Conservation (phyloP, 2,329 filamentous ascomycete species). For the Beauveria sp. region DNA sequence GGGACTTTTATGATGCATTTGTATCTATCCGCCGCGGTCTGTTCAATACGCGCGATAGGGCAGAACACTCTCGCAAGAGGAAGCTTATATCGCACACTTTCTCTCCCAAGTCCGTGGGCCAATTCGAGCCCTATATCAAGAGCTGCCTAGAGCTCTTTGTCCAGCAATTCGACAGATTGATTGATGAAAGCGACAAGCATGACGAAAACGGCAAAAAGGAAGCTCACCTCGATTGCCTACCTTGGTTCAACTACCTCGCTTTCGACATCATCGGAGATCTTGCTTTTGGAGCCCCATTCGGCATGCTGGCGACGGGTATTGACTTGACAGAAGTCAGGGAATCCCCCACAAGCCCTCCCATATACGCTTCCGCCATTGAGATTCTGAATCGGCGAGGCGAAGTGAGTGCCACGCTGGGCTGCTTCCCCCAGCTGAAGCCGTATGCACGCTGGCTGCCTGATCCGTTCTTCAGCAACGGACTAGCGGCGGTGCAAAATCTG, state of each 20-base stretch:
- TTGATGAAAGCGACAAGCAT: slow-evolving; percentile 33
- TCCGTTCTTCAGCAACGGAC: slow-evolving; percentile 69
- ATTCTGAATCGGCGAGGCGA: slow-evolving; percentile 84
- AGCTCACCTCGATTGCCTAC: slow-evolving; percentile 63
- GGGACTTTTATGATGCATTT: slow-evolving; percentile 86
- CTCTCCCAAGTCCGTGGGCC: slow-evolving; percentile 67
- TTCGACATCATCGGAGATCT: slow-evolving; percentile 43
- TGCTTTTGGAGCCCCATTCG: slow-evolving; percentile 44
- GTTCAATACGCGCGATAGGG: slow-evolving; percentile 81
- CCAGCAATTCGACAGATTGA: slow-evolving; percentile 62
- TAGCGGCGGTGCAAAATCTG: slow-evolving; percentile 69
- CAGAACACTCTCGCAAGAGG: slow-evolving; percentile 79
- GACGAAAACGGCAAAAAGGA: slow-evolving; percentile 51
- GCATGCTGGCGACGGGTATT: slow-evolving; percentile 67
- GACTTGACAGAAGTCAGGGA: slow-evolving; percentile 69
- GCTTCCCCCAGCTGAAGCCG: slow-evolving; percentile 65
- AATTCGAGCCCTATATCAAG: slow-evolving; percentile 88
- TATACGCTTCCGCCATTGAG: slow-evolving; percentile 73
- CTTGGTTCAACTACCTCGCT: slow-evolving; percentile 61
- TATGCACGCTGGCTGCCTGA: slow-evolving; percentile 77
- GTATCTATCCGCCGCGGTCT: slow-evolving; percentile 78
- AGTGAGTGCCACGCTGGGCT: slow-evolving; percentile 73
- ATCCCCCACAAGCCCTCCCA: slow-evolving; percentile 51
- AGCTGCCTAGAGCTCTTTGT: slow-evolving; percentile 69
- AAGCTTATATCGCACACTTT: slow-evolving; percentile 87